Evolutionary conservation across 176 grass and related monocot genomes (phyloP), one percentile per base, ranked within the genome.

Genomic region (Miscanthus lutarioriparius): DNA sequence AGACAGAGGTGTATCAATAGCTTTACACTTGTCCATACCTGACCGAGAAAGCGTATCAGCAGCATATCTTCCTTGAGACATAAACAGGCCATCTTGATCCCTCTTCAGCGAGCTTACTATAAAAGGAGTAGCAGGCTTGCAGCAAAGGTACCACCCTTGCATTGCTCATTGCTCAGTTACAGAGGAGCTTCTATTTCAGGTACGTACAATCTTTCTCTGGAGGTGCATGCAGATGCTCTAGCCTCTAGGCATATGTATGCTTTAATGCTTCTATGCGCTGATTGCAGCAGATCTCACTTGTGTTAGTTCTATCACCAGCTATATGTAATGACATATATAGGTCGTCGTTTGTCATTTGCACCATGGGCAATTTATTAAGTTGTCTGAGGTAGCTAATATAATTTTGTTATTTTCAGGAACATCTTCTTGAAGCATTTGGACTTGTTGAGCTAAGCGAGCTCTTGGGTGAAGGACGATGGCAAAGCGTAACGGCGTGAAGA

Each of bases 401-500:
- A 27, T 28, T 63, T 14, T 86, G 11, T n/a, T 25, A 20, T 66
- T 81, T 74, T 73, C 16, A 35, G 53, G 23, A 15, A 35, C 22
- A 48, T 59, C 25, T 58, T 76, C 33, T 67, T 79, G 61, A 2
- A 75, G 7, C 45, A 17, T 47, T 79, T 67, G 58, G 66, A 51
- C 13, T 20, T 25, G 67, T 79, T 39, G 17, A 0, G 49, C 39
- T 26, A 28, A 10, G 15, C 35, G 49, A 88, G 65, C 26, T 54
- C 23, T 27, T 30, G 61, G 48, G 51, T 16, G 22, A 67, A 75
- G 20, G 2, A 12, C n/a, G 26, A 85, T 80, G 87, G 59, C 51
- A 5, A 79, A 56, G 15, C 87, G 69, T 27, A 85, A 81, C 40
- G 30, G 48, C 2, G 77, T 89, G 47, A 89, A 85, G 71, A 89